phyloP scores from a whole-genome alignment of 2,329 filamentous ascomycete species.

The Aspergillus terreus region DNA sequence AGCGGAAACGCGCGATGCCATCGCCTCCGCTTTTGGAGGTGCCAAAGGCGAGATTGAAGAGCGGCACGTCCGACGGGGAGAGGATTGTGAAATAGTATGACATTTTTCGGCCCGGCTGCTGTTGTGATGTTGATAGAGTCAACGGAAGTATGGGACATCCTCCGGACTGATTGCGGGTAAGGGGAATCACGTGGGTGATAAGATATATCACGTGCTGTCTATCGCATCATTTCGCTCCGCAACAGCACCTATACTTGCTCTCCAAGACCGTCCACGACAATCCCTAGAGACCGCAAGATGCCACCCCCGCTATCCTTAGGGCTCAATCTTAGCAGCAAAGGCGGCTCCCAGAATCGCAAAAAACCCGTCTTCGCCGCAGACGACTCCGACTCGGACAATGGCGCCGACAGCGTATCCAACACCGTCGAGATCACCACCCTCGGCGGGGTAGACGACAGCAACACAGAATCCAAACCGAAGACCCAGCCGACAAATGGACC shows the following conservation, averaged over 20 bases:
- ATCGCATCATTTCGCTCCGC: neutral
- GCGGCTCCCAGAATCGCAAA: constrained; percentile 43
- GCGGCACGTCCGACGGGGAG: constrained; percentile 88
- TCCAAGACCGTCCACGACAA: neutral
- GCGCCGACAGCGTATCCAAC: constrained; percentile 13
- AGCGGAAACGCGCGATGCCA: constrained; percentile 84
- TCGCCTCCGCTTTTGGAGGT: constrained; percentile 95
- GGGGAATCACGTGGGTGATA: constrained; percentile 2
- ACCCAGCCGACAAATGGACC: constrained; percentile 15
- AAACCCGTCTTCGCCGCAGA: constrained; percentile 44
- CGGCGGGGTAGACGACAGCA: constrained; percentile 30
- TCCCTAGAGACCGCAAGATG: constrained; percentile 5
- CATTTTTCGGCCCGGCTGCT: constrained; percentile 51
- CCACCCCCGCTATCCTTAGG: constrained; percentile 39
- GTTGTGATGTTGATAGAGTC: neutral
- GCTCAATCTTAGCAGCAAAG: constrained; percentile 42
- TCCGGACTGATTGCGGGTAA: neutral
- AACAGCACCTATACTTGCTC: too few relatives aligned
- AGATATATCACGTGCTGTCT: neutral
- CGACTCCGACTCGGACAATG: constrained; percentile 37
- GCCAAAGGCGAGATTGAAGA: constrained; percentile 96
- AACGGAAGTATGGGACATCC: neutral
- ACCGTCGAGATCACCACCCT: constrained; percentile 36
- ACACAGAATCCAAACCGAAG: constrained; percentile 18
- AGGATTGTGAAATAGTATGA: constrained; percentile 99